A percentile compares a stretch with the other conserved stretches of the same genome.
Evolutionary conservation across 768 basidiomycete genomes (phyloP).

Genomic region (Suillus cothurnatus): DNA sequence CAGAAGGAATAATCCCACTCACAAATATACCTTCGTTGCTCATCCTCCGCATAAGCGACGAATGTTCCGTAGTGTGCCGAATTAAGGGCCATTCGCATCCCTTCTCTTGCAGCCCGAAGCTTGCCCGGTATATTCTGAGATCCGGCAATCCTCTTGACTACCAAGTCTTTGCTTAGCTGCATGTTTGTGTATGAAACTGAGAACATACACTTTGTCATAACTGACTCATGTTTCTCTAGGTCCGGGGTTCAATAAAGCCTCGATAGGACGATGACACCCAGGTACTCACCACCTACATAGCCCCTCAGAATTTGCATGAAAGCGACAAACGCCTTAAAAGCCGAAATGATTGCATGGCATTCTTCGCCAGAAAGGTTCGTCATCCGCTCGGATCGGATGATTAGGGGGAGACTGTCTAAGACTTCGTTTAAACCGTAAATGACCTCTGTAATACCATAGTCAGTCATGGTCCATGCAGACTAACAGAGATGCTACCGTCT

Average conservation of each 20-base stretch:
- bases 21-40: not conserved
- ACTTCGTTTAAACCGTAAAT: not conserved
- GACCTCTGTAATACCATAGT: not conserved
- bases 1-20: not conserved
- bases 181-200: not conserved
- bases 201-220: not conserved
- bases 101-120: not conserved
- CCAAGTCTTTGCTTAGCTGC: not conserved
- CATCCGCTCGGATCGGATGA: not conserved
- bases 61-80: not conserved
- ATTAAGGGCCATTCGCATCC: not conserved
- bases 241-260: not conserved
- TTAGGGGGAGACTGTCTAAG: not conserved
- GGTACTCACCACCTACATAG: not conserved
- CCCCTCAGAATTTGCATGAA: not conserved
- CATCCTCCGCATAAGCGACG: not conserved
- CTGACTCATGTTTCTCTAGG: not conserved
- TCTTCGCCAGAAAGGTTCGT: not conserved
- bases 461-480: not conserved
- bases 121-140: not conserved
- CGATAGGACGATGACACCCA: not conserved
- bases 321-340: not conserved
- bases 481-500: not conserved
- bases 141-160: not conserved
- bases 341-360: not conserved